Conservation (phyloP, 305 asterid species). For the Fraxinus nigra region DNA sequence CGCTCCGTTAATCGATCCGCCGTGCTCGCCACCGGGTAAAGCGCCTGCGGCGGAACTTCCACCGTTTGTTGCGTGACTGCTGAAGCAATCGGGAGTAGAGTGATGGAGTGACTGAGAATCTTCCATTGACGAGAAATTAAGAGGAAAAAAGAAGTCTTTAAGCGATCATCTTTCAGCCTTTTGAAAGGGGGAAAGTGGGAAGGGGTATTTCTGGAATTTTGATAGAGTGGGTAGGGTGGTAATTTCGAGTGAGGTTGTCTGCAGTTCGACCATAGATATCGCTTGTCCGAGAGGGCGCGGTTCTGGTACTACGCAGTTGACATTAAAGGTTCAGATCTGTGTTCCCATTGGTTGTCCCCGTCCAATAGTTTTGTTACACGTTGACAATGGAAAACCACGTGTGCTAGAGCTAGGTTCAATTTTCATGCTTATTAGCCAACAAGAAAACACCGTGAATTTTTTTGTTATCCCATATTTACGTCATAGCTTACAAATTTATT, state of each 20-base stretch:
- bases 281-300: conserved; percentile 4
- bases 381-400: not conserved
- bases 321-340: conserved; percentile 29
- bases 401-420: not conserved
- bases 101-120: conserved; percentile 44
- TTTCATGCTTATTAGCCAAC: not conserved
- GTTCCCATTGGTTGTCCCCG: conserved; percentile 16
- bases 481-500: too few relatives aligned
- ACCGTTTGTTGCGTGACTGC: conserved; percentile 21
- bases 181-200: not conserved
- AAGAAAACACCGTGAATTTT: not conserved
- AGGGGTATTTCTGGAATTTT: not conserved
- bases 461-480: too few relatives aligned
- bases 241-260: not conserved
- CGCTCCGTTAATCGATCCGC: conserved; percentile 65
- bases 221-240: conserved; percentile 30
- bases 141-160: conserved; percentile 9
- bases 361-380: not conserved
- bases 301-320: conserved; percentile 27
- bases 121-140: conserved; percentile 48
- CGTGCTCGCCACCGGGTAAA: conserved; percentile 16
- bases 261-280: not conserved
- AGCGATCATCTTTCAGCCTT: not conserved
- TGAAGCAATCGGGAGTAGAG: conserved; percentile 30
- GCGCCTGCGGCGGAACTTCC: conserved; percentile 11